A percentile compares a stretch with the other conserved stretches of the same genome.
These are phyloP conservation scores for Fusarium napiforme DNA, from an alignment of 2,329 filamentous ascomycete species.

Conservation along the genomic window DNA sequence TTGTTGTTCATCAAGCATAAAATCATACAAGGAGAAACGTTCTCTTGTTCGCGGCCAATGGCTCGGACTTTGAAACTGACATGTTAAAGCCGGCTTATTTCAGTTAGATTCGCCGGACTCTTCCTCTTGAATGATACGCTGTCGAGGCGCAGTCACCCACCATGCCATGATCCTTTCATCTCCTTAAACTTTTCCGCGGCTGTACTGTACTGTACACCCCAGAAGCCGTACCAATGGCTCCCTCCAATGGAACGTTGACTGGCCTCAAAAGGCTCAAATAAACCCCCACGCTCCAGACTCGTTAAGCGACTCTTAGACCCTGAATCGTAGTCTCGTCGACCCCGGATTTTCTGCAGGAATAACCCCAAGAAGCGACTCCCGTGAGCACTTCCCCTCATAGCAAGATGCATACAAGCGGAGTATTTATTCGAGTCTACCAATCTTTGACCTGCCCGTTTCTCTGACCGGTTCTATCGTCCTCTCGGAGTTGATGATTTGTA, in stretches of 20 bases:
- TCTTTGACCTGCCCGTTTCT: conserved; percentile 23
- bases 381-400: conserved; percentile 25
- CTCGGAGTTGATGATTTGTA: conserved; percentile 19
- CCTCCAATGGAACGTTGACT: conserved; percentile 3
- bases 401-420: conserved; percentile 35
- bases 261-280: conserved; percentile 12
- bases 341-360: conserved; percentile 38
- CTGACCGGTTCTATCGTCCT: conserved; percentile 30
- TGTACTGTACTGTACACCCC: not conserved
- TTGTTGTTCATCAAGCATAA: not conserved
- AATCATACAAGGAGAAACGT: not conserved
- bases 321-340: conserved; percentile 29
- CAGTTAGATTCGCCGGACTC: not conserved
- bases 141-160: conserved; percentile 24
- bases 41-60: not conserved
- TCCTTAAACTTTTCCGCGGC: conserved; percentile 16
- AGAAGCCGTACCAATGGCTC: not conserved
- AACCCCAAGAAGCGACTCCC: conserved; percentile 25
- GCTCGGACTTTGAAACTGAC: not conserved
- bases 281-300: conserved; percentile 34
- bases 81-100: conserved; percentile 3
- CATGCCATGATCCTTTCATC: conserved; percentile 2
- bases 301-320: conserved; percentile 19
- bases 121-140: conserved; percentile 19
- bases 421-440: conserved; percentile 26